Percentiles rank a stretch among this genome's conserved stretches.
Conservation (phyloP, 257 asterid genomes). For the Solanum chmielewskii region DNA sequence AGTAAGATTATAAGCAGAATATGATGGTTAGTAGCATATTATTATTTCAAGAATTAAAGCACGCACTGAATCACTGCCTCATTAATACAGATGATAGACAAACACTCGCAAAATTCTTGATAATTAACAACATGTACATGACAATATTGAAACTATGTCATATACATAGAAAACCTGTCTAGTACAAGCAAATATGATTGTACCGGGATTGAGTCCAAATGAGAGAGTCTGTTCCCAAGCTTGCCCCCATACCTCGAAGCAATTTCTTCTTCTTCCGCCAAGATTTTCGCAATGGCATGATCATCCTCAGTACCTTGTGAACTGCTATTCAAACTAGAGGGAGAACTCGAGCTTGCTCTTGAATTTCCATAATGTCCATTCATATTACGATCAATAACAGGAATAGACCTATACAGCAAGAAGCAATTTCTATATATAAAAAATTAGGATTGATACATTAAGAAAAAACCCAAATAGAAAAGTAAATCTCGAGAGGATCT, state of each 20-base stretch:
- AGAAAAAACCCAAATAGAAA: background rate
- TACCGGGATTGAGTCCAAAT: slow-evolving; percentile 88
- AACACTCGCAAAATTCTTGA: background rate
- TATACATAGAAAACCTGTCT: background rate
- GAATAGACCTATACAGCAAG: background rate
- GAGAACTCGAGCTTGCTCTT: slow-evolving; percentile 43
- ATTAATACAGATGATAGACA: background rate
- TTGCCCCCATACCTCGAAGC: slow-evolving; percentile 20
- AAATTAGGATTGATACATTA: background rate
- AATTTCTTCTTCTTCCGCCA: slow-evolving; percentile 60
- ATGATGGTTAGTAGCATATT: slow-evolving; percentile 3
- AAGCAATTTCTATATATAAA: background rate
- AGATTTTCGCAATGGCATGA: slow-evolving; percentile 69
- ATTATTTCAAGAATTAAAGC: background rate
- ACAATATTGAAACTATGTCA: background rate
- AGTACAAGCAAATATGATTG: background rate
- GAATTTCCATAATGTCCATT: slow-evolving; percentile 28
- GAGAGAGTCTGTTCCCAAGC: slow-evolving; percentile 84
- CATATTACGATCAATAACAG: slow-evolving; percentile 16
- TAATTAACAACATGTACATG: background rate
- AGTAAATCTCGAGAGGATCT: background rate
- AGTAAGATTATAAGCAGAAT: slow-evolving; percentile 16
- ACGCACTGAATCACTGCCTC: background rate
- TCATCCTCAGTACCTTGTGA: slow-evolving; percentile 84
- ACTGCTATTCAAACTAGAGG: slow-evolving; percentile 65